Base-by-base conservation (phyloP, 2,329 filamentous ascomycete genomes). In the Ascochyta fabae region DNA sequence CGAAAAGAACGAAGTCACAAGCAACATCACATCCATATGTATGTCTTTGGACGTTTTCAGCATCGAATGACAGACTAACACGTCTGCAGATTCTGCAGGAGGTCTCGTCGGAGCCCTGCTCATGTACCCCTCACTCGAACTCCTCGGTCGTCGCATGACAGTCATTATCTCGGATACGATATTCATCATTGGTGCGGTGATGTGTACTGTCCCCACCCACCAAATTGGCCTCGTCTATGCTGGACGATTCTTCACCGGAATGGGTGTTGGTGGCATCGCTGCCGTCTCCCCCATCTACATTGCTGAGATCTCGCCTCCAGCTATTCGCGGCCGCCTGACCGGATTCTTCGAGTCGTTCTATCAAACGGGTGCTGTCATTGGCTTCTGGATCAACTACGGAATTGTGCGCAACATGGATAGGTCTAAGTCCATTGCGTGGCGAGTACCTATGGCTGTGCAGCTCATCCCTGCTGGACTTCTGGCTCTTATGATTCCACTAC, bases 401-500 rank as follows among this genome's bases (percentile, higher is more conserved):
- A 70, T 81, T 29, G 58, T 67, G 10, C 71, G 79, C 62, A 80
- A 77, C 1, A 77, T 81, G 73, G 75, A 71, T 22, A 70, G 78
- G 0, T 76, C 71, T 19, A 77, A 76, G 53, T 56, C 53, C 7
- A 73, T 68, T 38, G 78, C 81, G 53, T 81, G 79, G 79, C 61
- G 79, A 22, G 78, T 80, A 44, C 78, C 78, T 3, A 79, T 89
- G 58, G 84, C 80, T 2, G 81, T 90, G 1, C 87, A 90, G 74
- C 79, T 90, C 3, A 86, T 90, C 49, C 88, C 88, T 0, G 86
- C 80, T 1, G 87, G 86, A 2, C 67, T 89, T 1, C 78, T 90
- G 13, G 40, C 79, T 19, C 41, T 78, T 26, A 78, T 78, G 10
- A 69, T 74, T 8, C 64, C 79, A 39, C 79, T 77, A 74, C 66